phyloP scores from a whole-genome alignment of 176 grass and related monocot genomes.

The Hordeum vulgare region DNA sequence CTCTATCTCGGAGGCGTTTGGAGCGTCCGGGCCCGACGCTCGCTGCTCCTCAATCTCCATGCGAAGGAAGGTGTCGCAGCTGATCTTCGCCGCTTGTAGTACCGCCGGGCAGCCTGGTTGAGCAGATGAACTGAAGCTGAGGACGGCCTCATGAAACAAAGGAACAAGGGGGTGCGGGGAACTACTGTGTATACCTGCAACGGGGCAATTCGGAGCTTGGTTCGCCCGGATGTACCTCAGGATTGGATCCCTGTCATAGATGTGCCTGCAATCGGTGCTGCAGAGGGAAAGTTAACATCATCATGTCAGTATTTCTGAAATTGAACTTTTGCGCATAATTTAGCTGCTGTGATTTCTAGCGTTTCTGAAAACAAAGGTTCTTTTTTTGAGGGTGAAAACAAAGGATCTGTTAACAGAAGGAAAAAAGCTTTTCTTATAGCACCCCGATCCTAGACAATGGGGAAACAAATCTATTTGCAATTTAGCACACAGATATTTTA shows the following conservation, averaged over 20 bases:
- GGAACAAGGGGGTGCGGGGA: not conserved
- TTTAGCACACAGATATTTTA: not conserved
- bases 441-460: too few relatives aligned
- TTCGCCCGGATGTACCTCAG: constrained; percentile 45
- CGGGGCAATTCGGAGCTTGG: constrained; percentile 53
- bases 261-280: constrained; percentile 75
- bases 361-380: not conserved
- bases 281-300: constrained; percentile 10
- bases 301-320: not conserved
- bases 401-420: not conserved
- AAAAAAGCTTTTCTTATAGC: not conserved
- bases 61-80: constrained; percentile 53
- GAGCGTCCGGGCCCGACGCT: constrained; percentile 11
- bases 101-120: constrained; percentile 53
- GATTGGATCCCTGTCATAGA: constrained; percentile 68
- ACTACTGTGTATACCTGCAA: constrained; percentile 48
- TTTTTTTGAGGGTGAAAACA: too few relatives aligned
- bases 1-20: constrained; percentile 36
- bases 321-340: not conserved
- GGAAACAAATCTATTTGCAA: too few relatives aligned
- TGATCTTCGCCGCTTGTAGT: constrained; percentile 41
- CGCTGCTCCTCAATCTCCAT: constrained; percentile 79
- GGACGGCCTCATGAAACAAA: not conserved
- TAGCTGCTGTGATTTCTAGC: not conserved
- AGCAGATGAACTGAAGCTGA: not conserved